These are phyloP conservation scores for Aschersonia sp. DNA, from an alignment of 2,329 filamentous ascomycete genomes.

Conservation along the genomic window DNA sequence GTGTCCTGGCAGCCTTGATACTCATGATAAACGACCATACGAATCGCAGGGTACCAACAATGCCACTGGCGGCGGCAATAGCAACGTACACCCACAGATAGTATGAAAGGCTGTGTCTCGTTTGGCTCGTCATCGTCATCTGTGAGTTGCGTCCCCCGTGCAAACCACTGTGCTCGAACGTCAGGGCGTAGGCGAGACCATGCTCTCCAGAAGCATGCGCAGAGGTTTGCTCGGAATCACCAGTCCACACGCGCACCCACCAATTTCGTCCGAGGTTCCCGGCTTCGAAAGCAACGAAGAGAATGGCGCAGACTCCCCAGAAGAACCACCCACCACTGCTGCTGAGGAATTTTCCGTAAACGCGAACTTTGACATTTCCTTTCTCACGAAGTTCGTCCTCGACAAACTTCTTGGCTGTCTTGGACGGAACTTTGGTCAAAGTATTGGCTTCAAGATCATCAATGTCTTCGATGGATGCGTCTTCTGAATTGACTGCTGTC, in stretches of 20 bases:
- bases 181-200: conserved; percentile 27
- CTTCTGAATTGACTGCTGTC: conserved; percentile 41
- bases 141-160: conserved; percentile 19
- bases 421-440: conserved; percentile 34
- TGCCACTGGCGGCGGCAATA: conserved; percentile 39
- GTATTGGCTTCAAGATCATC: conserved; percentile 20
- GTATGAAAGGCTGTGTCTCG: conserved; percentile 32
- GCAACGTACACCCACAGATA: conserved; percentile 56
- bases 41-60: conserved; percentile 48
- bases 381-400: conserved; percentile 61
- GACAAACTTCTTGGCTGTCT: conserved; percentile 53
- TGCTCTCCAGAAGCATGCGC: conserved; percentile 13
- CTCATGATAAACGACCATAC: conserved; percentile 49
- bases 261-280: conserved; percentile 44
- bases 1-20: conserved; percentile 49
- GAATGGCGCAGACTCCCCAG: conserved; percentile 38
- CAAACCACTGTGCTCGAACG: conserved; percentile 29
- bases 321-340: conserved; percentile 48
- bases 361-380: conserved; percentile 49
- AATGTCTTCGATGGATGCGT: conserved; percentile 25
- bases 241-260: conserved; percentile 52
- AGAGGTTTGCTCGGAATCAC: conserved; percentile 7
- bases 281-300: conserved; percentile 40
- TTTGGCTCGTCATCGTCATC: conserved; percentile 5
- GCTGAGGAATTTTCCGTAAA: conserved; percentile 55